Base-by-base conservation (phyloP, 2,329 filamentous ascomycete species). In the Akanthomyces lecanii region DNA sequence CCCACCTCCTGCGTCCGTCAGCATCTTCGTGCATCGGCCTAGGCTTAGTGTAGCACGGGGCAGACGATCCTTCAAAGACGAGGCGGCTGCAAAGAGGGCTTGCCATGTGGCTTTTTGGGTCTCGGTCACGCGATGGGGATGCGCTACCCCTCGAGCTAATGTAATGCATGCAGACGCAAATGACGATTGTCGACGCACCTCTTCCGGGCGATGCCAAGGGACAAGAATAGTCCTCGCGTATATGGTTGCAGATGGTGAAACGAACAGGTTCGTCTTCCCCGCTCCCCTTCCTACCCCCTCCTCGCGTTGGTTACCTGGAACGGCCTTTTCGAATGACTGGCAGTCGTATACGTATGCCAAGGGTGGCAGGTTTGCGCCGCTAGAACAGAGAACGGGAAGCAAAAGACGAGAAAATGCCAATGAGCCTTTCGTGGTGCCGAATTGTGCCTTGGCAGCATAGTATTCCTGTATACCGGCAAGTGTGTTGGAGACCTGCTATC, bases 171-270 rank as follows among this genome's bases (percentile, higher is more conserved):
- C 14, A 48, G 38, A 55, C 23, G 38, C 8, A 44, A 42, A 44
- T 42, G 52, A 30, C 23, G 52, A 30, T 55, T 18, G 36, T 30
- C 36, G 51, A 25, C 51, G 33, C 7, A 36, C 33, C 10, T 11
- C 10, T 11, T 7, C 33, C 33, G 33, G 33, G 33, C 33, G 33
- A 36, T 11, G 33, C 33, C 8, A 7, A 2, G 4, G 25, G 25
- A 8, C 21, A 7, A 21, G 2, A 25, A 16, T 25, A 48, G n/a
- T 23, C 38, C 38, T 21, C 40, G 1, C 21, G 28, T 21, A 12
- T 40, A 57, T 57, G 42, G 28, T 57, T 47, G 54, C 54, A 57
- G 54, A 47, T 47, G n/a, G 54, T 57, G 54, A 57, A 48, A 47
- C 42, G n/a, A 57, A 21, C 16, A 47, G 33, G 11, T 21, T 3